phyloP scores from a whole-genome alignment of 2,329 filamentous ascomycete species.

The Xylaria sp. region DNA sequence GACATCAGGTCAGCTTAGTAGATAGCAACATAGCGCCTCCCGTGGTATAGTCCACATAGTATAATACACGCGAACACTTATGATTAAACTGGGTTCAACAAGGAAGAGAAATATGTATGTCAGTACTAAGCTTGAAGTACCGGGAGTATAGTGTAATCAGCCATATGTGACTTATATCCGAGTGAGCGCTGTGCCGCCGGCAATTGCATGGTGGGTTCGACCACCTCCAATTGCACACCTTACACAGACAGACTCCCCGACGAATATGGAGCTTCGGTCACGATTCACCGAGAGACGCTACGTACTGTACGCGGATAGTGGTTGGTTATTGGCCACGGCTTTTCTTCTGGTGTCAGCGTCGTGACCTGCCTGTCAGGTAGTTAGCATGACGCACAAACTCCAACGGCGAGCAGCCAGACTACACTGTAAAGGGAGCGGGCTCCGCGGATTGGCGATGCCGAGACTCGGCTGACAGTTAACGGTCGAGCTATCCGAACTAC shows the following conservation, averaged over 20 bases:
- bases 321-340: conserved; percentile 16
- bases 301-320: not conserved
- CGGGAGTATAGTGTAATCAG: not conserved
- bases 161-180: not conserved
- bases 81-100: not conserved
- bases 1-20: not conserved
- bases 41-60: not conserved
- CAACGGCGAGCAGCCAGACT: not conserved
- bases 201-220: conserved; percentile 26
- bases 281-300: conserved; percentile 32
- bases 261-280: conserved; percentile 35
- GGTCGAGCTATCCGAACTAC: conserved; percentile 26
- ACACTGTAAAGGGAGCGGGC: conserved; percentile 12
- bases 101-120: not conserved
- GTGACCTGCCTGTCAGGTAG: not conserved
- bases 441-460: conserved; percentile 28
- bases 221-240: conserved; percentile 16
- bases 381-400: not conserved
- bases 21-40: not conserved
- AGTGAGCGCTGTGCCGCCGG: conserved; percentile 16
- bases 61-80: not conserved
- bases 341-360: conserved; percentile 19
- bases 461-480: conserved; percentile 35
- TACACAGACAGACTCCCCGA: conserved; percentile 16
- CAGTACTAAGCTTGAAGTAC: not conserved